Evolutionary conservation across 805 yeast species (phyloP), one percentile per base, ranked within the genome.

Genomic region (Starmerella geochares): DNA sequence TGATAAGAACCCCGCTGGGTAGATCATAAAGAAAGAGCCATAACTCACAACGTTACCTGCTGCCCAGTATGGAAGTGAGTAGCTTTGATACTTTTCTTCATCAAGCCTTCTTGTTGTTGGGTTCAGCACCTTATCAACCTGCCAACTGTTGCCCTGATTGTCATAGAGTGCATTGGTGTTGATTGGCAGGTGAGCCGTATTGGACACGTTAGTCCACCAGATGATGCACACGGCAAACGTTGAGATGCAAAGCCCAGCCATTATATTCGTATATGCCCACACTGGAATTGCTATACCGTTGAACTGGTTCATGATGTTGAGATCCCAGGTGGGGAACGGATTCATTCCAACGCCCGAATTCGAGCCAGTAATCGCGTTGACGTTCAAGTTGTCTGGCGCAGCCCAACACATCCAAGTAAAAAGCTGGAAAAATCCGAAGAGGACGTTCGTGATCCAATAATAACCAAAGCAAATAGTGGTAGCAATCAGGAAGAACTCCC

Each of bases 1-100:
- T 58, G 76, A 76, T 0, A 73, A 59, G 19, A 79, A 71, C n/a
- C 76, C 70, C 55, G 79, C 73, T 4, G 84, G 81, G 56, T 77
- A 77, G 42, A 75, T 61, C 32, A 75, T 74, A 61, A 77, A 77
- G 59, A 68, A 72, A 0, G 78, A 74, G 19, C 83, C 83, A 58
- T 78, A 79, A 21, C 71, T 61, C 9, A 79, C 75, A 52, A 79
- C 61, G 60, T 77, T 77, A 1, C 79, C 83, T 6, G 86, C 84
- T 24, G 77, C 60, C 59, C 77, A 79, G 62, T 73, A 80, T 5
- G 86, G 86, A 8, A 84, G 83, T 1, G 86, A 80, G 65, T 81
- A 81, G 6, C 65, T 62, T 57, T 74, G 63, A 63, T 80, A 81
- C 5, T 67, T 75, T 7, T 62, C 64, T 46, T 65, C 63, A 58